Base-by-base conservation (phyloP, 495 filamentous ascomycete genomes). In the Arthonia radiata region DNA sequence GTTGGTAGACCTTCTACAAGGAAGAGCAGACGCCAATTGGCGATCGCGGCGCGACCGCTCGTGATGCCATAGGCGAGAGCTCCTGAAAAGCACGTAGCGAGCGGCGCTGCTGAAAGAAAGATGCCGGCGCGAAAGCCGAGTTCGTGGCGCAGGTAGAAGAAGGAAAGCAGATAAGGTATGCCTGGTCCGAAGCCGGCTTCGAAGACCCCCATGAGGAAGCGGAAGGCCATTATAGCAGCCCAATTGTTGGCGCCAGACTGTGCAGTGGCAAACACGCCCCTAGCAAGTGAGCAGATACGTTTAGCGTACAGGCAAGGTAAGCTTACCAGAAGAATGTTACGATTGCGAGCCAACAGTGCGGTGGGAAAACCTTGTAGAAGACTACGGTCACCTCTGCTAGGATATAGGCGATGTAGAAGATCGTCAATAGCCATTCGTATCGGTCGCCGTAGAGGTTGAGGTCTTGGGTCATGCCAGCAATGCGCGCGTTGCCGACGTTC, bases 21-120 rank as follows among this genome's bases (percentile, higher is more conserved):
- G 46, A 91, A 86, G 13, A 91, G 46, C 1, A 90, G 45, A 17
- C 75, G 59, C 80, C 80, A 91, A 27, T 64, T 73, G 1, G 71
- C 59, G 19, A 90, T 49, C 5, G 53, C 42, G 1, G 67, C 52
- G 39, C 67, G 56, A 2, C 71, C 68, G 0, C 62, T 71, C 0
- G 74, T 81, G 30, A 92, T 86, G 4, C 67, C 76, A 29, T 76
- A 89, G 0, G 80, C 80, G 3, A 91, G 51, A 4, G 73, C 72
- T 15, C 78, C 76, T 0, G 78, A 75, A 40, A 89, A 89, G 8
- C 70, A 72, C 17, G 69, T 83, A 2, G 80, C 79, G 12, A 89
- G 49, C 1, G 80, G 79, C 0, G 76, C 77, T 2, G 74, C 71
- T 2, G 69, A 67, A 3, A 89, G 43, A 43, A 79, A 82, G 15